These are phyloP conservation scores for Nemania sp. DNA, from an alignment of 2,329 filamentous ascomycete genomes.

Conservation along the genomic window DNA sequence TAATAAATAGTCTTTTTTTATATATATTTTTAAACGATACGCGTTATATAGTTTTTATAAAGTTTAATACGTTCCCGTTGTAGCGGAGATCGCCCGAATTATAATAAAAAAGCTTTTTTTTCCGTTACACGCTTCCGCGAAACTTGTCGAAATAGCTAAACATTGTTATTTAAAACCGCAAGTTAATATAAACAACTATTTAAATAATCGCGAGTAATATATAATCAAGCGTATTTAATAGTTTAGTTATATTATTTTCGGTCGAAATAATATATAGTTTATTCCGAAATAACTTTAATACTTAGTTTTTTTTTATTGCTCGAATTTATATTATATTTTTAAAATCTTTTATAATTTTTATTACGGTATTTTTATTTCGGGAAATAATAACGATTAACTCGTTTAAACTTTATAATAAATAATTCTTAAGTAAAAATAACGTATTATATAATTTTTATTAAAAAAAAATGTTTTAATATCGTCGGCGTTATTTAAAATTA, in stretches of 20 bases:
- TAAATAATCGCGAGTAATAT: not conserved
- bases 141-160: not conserved
- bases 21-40: not conserved
- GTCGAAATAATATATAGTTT: not conserved
- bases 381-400: not conserved
- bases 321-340: not conserved
- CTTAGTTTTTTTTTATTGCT: not conserved
- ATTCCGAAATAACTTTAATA: not conserved
- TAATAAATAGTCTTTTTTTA: not conserved
- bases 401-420: not conserved
- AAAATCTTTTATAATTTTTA: too few species aligned
- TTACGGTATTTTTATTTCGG: not conserved
- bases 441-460: not conserved
- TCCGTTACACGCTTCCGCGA: not conserved
- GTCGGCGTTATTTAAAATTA: not conserved
- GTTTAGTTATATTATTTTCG: not conserved
- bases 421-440: not conserved
- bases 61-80: not conserved
- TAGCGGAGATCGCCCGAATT: not conserved
- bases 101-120: not conserved
- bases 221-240: not conserved
- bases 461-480: not conserved
- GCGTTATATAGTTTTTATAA: not conserved
- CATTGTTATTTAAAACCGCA: not conserved
- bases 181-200: not conserved